Conservation (phyloP, 176 grass and related monocot genomes). For the Pontederia crassipes region DNA sequence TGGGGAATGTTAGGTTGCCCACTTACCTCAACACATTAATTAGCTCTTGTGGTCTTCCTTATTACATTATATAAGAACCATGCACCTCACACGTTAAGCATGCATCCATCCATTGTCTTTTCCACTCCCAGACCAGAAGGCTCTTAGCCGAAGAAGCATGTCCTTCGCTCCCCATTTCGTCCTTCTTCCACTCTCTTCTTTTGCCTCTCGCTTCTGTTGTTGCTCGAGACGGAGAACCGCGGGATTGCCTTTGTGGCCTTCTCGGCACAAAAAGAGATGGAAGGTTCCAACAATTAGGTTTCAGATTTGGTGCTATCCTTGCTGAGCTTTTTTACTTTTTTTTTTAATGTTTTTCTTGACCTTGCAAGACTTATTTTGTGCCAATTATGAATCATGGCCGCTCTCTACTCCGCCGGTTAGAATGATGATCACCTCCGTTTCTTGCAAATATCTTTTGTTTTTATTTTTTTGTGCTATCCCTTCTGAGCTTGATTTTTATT, state of each 20-base stretch:
- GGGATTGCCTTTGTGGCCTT: neutral
- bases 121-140: too few species aligned
- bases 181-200: neutral
- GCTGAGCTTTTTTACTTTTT: conserved; percentile 8
- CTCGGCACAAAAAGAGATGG: neutral
- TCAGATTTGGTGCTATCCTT: conserved; percentile 6
- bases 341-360: conserved; percentile 28
- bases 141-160: neutral
- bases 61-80: too few species aligned
- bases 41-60: too few species aligned
- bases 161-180: neutral
- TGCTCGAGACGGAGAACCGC: conserved; percentile 2
- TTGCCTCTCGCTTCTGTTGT: neutral
- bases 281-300: neutral
- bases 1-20: too few species aligned
- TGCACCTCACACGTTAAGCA: too few species aligned
- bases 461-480: conserved; percentile 22
- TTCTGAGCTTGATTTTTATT: conserved; percentile 32
- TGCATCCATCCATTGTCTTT: too few species aligned
- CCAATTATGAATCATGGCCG: neutral
- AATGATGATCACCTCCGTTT: neutral
- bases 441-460: neutral
- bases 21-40: too few species aligned
- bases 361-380: conserved; percentile 36
- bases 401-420: neutral